Conservation (phyloP, 2,329 filamentous ascomycete species). For the Verticillium isaacii region DNA sequence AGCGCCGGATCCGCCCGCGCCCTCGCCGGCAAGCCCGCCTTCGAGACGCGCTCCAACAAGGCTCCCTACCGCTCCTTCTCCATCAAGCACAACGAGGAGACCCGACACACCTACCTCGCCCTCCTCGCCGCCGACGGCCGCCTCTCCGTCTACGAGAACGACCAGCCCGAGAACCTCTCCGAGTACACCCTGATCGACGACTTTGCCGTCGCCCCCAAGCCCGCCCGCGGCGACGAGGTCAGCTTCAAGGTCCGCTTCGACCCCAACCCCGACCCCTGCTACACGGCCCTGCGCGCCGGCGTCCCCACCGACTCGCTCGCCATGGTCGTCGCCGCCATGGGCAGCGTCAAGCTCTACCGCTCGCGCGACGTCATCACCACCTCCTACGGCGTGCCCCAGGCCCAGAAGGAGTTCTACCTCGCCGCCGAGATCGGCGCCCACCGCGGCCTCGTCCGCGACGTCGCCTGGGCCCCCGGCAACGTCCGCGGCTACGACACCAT, state of each 20-base stretch:
- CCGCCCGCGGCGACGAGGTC: constrained; percentile 76
- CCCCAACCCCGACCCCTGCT: constrained; percentile 78
- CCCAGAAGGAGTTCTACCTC: constrained; percentile 76
- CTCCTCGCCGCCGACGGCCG: constrained; percentile 79
- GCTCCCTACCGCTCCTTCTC: constrained; percentile 77
- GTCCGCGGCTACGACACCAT: constrained; percentile 86
- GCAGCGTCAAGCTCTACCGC: constrained; percentile 76
- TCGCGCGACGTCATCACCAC: constrained; percentile 56
- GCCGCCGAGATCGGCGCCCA: constrained; percentile 75
- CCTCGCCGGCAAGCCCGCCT: constrained; percentile 39
- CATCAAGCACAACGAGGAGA: constrained; percentile 76
- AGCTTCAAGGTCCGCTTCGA: constrained; percentile 85
- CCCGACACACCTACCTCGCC: constrained; percentile 77
- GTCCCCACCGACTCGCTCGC: constrained; percentile 74
- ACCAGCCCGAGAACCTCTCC: constrained; percentile 73
- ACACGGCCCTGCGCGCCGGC: constrained; percentile 72
- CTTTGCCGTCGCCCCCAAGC: constrained; percentile 66
- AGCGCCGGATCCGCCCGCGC: constrained; percentile 50
- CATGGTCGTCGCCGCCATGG: constrained; percentile 82
- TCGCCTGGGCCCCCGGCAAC: constrained; percentile 89
- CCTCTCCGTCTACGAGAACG: constrained; percentile 77
- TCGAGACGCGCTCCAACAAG: constrained; percentile 52
- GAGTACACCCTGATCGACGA: constrained; percentile 74
- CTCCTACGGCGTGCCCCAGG: constrained; percentile 47
- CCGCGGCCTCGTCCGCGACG: constrained; percentile 73